Percentiles rank a stretch among this genome's conserved stretches.
Evolutionary conservation across 1,284 basidiomycete species (phyloP).

Genomic region (Cystobasidium sp.): DNA sequence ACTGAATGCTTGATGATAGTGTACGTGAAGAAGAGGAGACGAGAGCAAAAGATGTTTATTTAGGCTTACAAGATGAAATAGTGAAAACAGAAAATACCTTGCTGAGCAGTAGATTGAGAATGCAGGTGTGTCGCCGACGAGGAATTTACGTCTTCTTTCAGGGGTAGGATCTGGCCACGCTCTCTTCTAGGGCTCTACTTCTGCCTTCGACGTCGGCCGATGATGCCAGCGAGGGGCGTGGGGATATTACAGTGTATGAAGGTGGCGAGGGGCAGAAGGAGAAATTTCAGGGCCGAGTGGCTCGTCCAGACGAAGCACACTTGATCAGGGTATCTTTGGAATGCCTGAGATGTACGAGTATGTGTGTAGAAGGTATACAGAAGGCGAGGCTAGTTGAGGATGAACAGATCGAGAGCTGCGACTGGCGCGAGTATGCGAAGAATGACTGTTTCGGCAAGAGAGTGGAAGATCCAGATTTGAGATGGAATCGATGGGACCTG

Average conservation of each 20-base stretch:
- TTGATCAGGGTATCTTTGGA: neutral
- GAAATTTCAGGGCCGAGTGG: slow-evolving; percentile 1
- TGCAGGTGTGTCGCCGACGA: neutral
- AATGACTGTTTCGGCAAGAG: neutral
- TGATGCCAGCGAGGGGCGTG: no score
- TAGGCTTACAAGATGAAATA: neutral
- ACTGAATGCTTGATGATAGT: neutral
- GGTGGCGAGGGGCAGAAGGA: neutral
- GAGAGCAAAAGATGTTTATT: neutral
- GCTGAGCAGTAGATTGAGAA: neutral
- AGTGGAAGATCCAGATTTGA: neutral
- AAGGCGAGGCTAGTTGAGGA: neutral
- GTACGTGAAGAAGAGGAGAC: neutral
- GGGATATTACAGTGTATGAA: neutral
- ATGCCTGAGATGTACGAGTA: neutral
- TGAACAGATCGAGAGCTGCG: neutral
- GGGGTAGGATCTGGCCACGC: no score
- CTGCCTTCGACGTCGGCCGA: no score
- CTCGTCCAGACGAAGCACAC: slow-evolving; percentile 18
- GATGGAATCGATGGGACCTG: neutral
- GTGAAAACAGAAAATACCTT: neutral
- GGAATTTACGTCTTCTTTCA: neutral
- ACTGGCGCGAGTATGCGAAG: slow-evolving; percentile 2
- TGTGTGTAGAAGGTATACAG: neutral
- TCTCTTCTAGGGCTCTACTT: no score